Conservation (phyloP, 345 rosid species). For the Carallia pectinifolia region DNA sequence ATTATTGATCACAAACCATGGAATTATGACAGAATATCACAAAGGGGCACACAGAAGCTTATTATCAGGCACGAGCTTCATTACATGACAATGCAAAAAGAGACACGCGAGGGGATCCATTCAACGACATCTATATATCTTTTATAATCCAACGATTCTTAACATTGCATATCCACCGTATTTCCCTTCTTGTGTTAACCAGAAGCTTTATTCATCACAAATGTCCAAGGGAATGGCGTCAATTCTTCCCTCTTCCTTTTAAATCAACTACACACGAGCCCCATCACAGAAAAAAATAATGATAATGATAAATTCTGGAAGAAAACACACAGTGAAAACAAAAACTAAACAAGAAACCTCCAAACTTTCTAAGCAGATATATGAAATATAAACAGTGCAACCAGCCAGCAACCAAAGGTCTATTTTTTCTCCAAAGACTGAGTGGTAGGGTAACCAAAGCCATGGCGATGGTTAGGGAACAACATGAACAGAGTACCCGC, state of each 20-base stretch:
- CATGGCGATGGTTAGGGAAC: slow-evolving; percentile 72
- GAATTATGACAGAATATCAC: neutral
- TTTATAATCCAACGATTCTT: no score
- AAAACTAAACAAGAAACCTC: no score
- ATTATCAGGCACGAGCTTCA: no score
- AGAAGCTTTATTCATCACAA: neutral
- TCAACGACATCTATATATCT: no score
- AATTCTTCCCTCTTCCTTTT: neutral
- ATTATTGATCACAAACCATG: neutral
- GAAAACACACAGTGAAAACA: neutral
- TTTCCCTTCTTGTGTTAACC: no score
- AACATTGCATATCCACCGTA: no score
- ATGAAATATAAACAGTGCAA: no score
- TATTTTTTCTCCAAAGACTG: slow-evolving; percentile 3
- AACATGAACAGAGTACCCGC: slow-evolving; percentile 50
- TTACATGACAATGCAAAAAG: no score
- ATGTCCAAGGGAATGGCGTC: neutral
- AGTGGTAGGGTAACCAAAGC: slow-evolving; percentile 69
- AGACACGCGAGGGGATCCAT: no score
- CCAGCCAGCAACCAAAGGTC: no score
- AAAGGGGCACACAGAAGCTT: no score
- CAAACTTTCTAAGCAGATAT: no score
- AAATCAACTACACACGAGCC: neutral
- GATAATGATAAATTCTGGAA: neutral
- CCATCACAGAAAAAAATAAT: neutral